Evolutionary conservation across 139 green algal species (phyloP).

Genomic region (Zygnema cylindricum): DNA sequence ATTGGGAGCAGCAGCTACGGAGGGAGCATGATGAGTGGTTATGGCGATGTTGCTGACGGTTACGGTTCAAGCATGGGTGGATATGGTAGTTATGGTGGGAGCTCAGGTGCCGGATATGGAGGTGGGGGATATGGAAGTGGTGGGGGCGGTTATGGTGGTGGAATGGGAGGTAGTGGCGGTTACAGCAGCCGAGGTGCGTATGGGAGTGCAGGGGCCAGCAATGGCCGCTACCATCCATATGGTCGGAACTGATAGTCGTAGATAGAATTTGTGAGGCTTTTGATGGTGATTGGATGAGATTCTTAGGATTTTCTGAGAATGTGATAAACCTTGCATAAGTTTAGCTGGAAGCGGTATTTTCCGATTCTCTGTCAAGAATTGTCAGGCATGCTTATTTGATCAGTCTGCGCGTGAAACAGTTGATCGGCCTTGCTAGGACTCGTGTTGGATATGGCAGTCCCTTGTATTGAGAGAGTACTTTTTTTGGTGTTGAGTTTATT

Average conservation of each 20-base stretch:
- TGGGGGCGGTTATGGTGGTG: conserved; percentile 6
- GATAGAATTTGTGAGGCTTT: no score
- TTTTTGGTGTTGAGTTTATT: no score
- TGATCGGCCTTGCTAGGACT: no score
- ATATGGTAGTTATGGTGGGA: conserved; percentile 51
- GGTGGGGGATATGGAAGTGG: conserved; percentile 21
- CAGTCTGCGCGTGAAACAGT: no score
- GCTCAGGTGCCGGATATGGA: conserved; percentile 16
- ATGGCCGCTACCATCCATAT: conserved; percentile 60
- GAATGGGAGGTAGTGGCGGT: conserved; percentile 15
- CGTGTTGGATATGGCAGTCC: no score
- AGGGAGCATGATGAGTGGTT: conserved; percentile 17
- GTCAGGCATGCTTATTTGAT: no score
- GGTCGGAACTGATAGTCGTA: conserved; percentile 41
- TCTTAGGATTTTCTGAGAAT: no score
- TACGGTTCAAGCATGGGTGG: conserved; percentile 40
- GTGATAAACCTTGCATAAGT: no score
- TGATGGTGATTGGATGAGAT: no score
- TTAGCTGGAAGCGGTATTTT: no score
- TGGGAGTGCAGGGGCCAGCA: conserved; percentile 18
- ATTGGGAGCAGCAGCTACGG: background rate
- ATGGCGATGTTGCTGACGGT: conserved; percentile 18
- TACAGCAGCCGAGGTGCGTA: conserved; percentile 41
- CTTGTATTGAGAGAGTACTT: no score
- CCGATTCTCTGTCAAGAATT: no score